Conservation (phyloP, 2,329 filamentous ascomycete genomes). For the Sclerotinia borealis region DNA sequence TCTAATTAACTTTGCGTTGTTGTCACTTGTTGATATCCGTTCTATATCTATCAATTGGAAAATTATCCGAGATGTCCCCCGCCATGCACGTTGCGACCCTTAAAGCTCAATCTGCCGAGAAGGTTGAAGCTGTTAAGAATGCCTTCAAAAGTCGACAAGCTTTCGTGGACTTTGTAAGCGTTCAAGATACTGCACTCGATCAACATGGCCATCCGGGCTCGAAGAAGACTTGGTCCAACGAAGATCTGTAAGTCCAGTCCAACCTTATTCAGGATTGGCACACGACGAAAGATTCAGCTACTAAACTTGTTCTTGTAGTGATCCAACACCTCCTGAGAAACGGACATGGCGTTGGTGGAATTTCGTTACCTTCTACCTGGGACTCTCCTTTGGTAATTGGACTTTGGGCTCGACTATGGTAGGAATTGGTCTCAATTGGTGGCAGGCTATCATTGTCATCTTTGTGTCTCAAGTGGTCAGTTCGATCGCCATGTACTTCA, state of each 20-base stretch:
- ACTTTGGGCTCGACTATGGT: constrained; percentile 37
- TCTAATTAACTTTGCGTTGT: not conserved
- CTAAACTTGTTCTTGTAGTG: constrained; percentile 27
- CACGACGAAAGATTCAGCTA: not conserved
- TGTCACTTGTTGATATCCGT: not conserved
- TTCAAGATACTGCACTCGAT: constrained; percentile 23
- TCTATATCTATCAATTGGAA: not conserved
- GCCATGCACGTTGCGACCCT: constrained; percentile 10
- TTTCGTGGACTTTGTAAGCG: constrained; percentile 22
- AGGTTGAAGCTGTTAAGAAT: constrained; percentile 19
- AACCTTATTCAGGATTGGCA: constrained; percentile 30
- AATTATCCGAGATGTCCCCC: constrained; percentile 17
- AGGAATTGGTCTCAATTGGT: constrained; percentile 41
- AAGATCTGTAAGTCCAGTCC: constrained; percentile 30
- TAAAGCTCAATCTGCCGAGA: constrained; percentile 13
- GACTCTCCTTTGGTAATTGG: constrained; percentile 39
- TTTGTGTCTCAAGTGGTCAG: constrained; percentile 39
- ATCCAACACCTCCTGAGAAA: constrained; percentile 23
- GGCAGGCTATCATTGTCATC: constrained; percentile 40
- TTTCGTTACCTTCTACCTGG: constrained; percentile 37
- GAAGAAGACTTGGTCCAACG: constrained; percentile 23
- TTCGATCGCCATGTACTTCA: constrained; percentile 40
- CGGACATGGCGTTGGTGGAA: constrained; percentile 34
- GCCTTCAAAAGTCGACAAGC: constrained; percentile 20
- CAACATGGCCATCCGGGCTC: constrained; percentile 21